These are phyloP conservation scores for Athelia sp. DNA, from an alignment of 1,284 basidiomycete genomes.

Conservation along the genomic window DNA sequence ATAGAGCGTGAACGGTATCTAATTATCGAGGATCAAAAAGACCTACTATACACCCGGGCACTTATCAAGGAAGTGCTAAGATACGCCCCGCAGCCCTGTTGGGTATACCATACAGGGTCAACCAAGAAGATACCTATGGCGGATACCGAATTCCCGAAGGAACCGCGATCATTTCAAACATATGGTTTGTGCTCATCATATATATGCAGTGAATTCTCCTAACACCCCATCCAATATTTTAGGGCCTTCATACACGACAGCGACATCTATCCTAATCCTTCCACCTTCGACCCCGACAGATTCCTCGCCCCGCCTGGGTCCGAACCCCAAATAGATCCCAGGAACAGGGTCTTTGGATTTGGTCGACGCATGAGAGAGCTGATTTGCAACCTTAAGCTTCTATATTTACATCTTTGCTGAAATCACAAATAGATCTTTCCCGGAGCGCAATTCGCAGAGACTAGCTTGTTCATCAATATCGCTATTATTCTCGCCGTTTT, in stretches of 20 bases:
- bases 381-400: background rate
- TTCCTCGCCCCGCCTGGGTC: slow-evolving; percentile 4
- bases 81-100: slow-evolving; percentile 1
- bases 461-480: slow-evolving; percentile 23
- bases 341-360: slow-evolving; percentile 20
- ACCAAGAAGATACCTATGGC: slow-evolving; percentile 7
- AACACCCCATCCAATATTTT: background rate
- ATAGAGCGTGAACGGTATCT: slow-evolving; percentile 18
- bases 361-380: slow-evolving; percentile 15
- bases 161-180: slow-evolving; percentile 6
- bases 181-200: slow-evolving; percentile 5
- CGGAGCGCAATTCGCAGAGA: slow-evolving; percentile 25
- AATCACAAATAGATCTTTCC: background rate
- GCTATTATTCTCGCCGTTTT: slow-evolving; percentile 26
- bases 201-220: background rate
- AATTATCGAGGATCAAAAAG: slow-evolving; percentile 12
- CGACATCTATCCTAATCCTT: slow-evolving; percentile 10
- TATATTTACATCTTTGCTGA: background rate
- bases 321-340: slow-evolving; percentile 15
- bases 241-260: slow-evolving; percentile 6
- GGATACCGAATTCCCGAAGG: slow-evolving; percentile 7
- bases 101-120: slow-evolving; percentile 1
- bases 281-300: slow-evolving; percentile 12
- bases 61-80: slow-evolving; percentile 16
- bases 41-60: slow-evolving; percentile 22